Evolutionary conservation across 176 grass and related monocot species (phyloP).

Genomic region (Alopecurus myosuroides): DNA sequence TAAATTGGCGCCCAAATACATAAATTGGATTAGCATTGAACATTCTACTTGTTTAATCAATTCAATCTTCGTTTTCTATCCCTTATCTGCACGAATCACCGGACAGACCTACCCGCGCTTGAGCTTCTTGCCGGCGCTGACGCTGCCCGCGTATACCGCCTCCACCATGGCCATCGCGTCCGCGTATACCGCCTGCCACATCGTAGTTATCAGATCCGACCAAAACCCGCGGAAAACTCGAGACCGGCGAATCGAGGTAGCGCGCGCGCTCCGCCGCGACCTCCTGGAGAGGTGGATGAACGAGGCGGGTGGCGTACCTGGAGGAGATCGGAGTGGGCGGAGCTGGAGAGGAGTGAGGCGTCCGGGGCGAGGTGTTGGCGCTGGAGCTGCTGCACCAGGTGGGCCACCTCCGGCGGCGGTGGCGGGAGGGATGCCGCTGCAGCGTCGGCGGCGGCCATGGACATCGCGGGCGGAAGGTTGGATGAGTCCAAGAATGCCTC

Average conservation of each 20-base stretch:
- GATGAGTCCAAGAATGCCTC: background rate
- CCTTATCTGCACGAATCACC: background rate
- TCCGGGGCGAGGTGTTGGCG: slow-evolving; percentile 91
- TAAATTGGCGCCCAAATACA: background rate
- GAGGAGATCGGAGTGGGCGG: slow-evolving; percentile 68
- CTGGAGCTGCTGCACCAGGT: slow-evolving; percentile 86
- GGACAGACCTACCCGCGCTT: too few species aligned
- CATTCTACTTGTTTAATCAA: background rate
- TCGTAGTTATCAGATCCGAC: background rate
- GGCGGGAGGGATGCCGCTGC: slow-evolving; percentile 49
- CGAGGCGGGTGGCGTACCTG: slow-evolving; percentile 35
- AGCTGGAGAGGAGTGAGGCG: slow-evolving; percentile 80
- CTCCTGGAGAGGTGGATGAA: slow-evolving; percentile 44
- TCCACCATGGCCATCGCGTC: slow-evolving; percentile 87
- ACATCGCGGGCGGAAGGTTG: slow-evolving; percentile 39
- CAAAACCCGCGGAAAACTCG: slow-evolving; percentile 8
- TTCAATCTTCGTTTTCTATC: background rate
- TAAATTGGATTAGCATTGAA: background rate
- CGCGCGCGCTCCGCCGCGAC: slow-evolving; percentile 68
- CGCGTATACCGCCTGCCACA: slow-evolving; percentile 62
- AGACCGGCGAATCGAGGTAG: slow-evolving; percentile 55
- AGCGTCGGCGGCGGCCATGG: slow-evolving; percentile 48
- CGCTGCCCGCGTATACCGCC: slow-evolving; percentile 53
- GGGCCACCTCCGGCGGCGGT: slow-evolving; percentile 61
- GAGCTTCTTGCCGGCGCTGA: slow-evolving; percentile 57